Percentiles rank a stretch among this genome's conserved stretches.
Conservation (phyloP, 1,284 basidiomycete genomes). For the Leccinum subfulvum region DNA sequence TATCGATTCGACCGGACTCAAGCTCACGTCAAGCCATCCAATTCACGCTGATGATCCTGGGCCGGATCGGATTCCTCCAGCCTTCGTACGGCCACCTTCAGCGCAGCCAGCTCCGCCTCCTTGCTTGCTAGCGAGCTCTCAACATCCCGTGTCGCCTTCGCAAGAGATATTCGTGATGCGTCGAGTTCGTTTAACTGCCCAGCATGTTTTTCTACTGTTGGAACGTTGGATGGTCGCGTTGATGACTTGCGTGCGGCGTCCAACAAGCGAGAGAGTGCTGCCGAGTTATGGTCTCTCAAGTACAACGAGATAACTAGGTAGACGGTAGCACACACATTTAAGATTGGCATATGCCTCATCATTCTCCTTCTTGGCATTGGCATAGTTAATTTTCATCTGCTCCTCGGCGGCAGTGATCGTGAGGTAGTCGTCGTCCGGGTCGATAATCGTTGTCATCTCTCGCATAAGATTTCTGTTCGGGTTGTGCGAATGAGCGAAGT, state of each 20-base stretch:
- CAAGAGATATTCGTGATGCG: constrained; percentile 57
- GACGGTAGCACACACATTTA: constrained; percentile 43
- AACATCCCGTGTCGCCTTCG: constrained; percentile 71
- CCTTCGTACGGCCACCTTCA: constrained; percentile 59
- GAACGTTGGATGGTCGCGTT: constrained; percentile 63
- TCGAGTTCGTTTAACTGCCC: constrained; percentile 65
- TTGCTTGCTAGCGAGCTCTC: constrained; percentile 63
- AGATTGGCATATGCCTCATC: constrained; percentile 62
- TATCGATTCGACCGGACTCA: background rate
- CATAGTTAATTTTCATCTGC: constrained; percentile 55
- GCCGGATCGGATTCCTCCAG: constrained; percentile 72
- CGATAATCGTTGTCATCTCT: constrained; percentile 66
- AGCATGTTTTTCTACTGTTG: constrained; percentile 63
- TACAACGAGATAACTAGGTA: background rate
- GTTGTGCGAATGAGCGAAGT: background rate
- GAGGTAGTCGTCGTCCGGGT: constrained; percentile 72
- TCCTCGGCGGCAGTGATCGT: constrained; percentile 71
- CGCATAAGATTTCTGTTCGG: constrained; percentile 57
- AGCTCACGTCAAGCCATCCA: constrained; percentile 70
- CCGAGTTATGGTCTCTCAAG: background rate
- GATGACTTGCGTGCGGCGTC: constrained; percentile 71
- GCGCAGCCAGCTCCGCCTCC: constrained; percentile 63
- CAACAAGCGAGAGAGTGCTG: constrained; percentile 63
- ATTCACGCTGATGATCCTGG: constrained; percentile 60
- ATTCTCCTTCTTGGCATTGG: constrained; percentile 57